Percentiles rank a stretch among this genome's conserved stretches.
These are phyloP conservation scores for Pistacia integerrima DNA, from an alignment of 345 rosid genomes.

Conservation along the genomic window DNA sequence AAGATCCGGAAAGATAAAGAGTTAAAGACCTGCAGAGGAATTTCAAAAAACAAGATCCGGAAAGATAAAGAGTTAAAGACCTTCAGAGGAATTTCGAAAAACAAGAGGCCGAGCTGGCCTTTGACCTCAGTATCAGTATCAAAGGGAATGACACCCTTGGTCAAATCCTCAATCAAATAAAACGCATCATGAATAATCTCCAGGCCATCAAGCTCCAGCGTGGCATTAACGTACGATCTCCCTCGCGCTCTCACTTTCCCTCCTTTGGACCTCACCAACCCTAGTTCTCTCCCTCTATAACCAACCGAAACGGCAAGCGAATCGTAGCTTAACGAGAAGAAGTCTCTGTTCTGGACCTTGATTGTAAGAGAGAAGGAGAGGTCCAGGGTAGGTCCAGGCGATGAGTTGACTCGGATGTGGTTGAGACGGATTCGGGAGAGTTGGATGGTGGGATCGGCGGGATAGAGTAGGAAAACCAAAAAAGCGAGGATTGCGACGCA, in stretches of 20 bases:
- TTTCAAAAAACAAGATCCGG: slow-evolving; percentile 49
- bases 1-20: slow-evolving; percentile 30
- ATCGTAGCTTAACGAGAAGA: slow-evolving; percentile 64
- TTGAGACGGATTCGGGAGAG: slow-evolving; percentile 62
- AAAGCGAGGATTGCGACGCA: slow-evolving; percentile 51
- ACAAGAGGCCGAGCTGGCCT: slow-evolving; percentile 63
- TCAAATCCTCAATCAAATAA: slow-evolving; percentile 75
- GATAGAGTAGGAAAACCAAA: slow-evolving; percentile 60
- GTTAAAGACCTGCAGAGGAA: slow-evolving; percentile 67
- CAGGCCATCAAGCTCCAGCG: slow-evolving; percentile 74
- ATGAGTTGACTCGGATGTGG: slow-evolving; percentile 49
- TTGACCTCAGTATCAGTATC: slow-evolving; percentile 56
- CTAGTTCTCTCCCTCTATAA: slow-evolving; percentile 78
- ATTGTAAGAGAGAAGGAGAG: slow-evolving; percentile 65
- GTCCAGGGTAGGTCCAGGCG: slow-evolving; percentile 53
- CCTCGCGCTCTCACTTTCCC: slow-evolving; percentile 63
- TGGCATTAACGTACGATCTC: slow-evolving; percentile 65
- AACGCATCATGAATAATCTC: slow-evolving; percentile 68
- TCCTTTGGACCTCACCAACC: slow-evolving; percentile 57
- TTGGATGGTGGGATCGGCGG: slow-evolving; percentile 63
- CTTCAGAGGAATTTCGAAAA: slow-evolving; percentile 67
- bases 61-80: slow-evolving; percentile 25
- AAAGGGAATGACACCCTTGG: slow-evolving; percentile 67
- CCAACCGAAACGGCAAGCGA: slow-evolving; percentile 68
- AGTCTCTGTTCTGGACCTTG: slow-evolving; percentile 63